phyloP scores from a whole-genome alignment of 1,284 basidiomycete genomes.

The Irpex sp. region DNA sequence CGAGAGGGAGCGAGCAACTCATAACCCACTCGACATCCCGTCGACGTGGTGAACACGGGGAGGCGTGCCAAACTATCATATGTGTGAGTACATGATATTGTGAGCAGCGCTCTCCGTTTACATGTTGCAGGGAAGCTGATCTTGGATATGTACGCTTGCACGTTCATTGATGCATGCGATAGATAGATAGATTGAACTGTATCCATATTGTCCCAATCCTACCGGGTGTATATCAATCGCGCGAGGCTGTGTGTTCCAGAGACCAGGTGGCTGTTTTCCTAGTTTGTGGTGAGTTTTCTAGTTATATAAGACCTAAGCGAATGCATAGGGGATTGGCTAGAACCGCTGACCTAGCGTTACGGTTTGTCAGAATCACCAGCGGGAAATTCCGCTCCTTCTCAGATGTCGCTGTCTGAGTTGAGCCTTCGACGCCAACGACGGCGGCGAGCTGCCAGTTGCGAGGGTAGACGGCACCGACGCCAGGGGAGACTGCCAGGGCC shows the following conservation, averaged over 20 bases:
- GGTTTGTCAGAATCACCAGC: neutral
- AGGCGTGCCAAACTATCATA: neutral
- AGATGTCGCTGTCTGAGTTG: neutral
- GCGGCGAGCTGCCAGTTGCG: neutral
- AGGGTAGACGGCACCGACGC: neutral
- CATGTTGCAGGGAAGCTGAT: conserved; percentile 1
- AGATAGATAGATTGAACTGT: neutral
- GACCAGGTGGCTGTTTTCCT: neutral
- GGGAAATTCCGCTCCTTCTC: neutral
- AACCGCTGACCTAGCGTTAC: neutral
- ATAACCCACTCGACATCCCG: no score
- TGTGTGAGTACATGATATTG: neutral
- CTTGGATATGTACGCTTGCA: neutral
- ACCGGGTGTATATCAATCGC: neutral
- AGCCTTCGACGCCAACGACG: neutral
- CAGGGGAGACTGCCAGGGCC: no score
- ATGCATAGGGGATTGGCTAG: neutral
- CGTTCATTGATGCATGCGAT: neutral
- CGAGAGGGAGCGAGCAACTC: no score
- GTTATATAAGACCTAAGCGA: neutral
- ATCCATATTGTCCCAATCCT: neutral
- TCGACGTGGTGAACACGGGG: neutral
- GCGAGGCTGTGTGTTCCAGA: neutral
- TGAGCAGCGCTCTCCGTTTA: neutral
- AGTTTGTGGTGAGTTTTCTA: neutral